Conservation (phyloP, 148 eudicot genomes). For the Suaeda aralocaspica region DNA sequence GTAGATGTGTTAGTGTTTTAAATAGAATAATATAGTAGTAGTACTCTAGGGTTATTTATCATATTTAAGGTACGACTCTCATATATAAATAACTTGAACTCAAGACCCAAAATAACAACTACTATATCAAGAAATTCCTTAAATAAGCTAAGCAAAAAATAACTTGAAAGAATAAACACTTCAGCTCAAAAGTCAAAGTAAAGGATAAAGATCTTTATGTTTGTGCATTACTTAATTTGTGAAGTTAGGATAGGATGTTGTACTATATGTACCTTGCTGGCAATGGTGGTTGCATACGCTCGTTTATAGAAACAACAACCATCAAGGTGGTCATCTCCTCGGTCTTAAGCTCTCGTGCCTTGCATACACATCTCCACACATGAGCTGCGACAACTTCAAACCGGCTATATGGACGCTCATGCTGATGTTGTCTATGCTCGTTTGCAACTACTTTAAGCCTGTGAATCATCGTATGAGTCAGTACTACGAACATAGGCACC, state of each 20-base stretch:
- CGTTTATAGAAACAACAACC: slow-evolving; percentile 30
- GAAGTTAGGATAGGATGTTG: not conserved
- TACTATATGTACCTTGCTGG: slow-evolving; percentile 29
- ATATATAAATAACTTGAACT: too few species aligned
- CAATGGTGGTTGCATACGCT: slow-evolving; percentile 38
- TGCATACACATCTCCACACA: slow-evolving; percentile 40
- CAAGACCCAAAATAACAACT: too few species aligned
- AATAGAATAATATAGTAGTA: not conserved
- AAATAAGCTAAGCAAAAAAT: too few species aligned
- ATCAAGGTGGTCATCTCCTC: slow-evolving; percentile 26
- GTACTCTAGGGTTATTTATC: not conserved
- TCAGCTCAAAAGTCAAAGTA: too few species aligned
- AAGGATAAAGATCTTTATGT: not conserved
- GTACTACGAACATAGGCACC: slow-evolving; percentile 9
- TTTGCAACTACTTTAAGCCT: slow-evolving; percentile 32
- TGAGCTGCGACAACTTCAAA: slow-evolving; percentile 45
- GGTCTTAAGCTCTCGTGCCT: slow-evolving; percentile 31
- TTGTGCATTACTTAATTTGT: not conserved
- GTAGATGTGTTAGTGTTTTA: not conserved
- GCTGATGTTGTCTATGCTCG: not conserved
- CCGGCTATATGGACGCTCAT: slow-evolving; percentile 32
- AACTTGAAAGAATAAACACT: too few species aligned
- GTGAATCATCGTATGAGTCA: slow-evolving; percentile 31
- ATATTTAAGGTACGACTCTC: not conserved
- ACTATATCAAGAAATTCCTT: too few species aligned